Evolutionary conservation across 2,329 filamentous ascomycete genomes (phyloP).

Genomic region (Penicillium expansum): DNA sequence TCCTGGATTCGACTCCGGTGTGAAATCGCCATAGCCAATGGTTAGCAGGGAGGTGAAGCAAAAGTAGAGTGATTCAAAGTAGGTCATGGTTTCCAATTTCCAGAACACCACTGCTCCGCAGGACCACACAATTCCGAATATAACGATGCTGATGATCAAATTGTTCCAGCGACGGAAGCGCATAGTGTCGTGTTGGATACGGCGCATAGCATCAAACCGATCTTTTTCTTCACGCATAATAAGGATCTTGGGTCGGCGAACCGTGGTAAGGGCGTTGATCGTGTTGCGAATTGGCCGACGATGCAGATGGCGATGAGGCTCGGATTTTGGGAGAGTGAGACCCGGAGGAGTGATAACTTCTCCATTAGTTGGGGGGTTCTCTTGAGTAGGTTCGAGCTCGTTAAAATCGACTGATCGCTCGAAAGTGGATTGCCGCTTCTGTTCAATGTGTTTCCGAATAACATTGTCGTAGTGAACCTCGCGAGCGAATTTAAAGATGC

Average conservation of each 20-base stretch:
- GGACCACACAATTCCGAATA: conserved; percentile 75
- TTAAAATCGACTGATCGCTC: conserved; percentile 51
- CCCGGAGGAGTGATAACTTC: neutral
- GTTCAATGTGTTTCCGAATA: conserved; percentile 57
- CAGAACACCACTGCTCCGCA: conserved; percentile 76
- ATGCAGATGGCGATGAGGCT: conserved; percentile 1
- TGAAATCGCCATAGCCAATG: conserved; percentile 80
- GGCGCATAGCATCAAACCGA: conserved; percentile 78
- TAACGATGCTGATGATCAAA: conserved; percentile 63
- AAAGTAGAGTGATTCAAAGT: conserved; percentile 83
- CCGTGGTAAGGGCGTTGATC: conserved; percentile 22
- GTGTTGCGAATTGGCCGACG: conserved; percentile 22
- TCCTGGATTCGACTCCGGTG: conserved; percentile 72
- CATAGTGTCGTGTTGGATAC: conserved; percentile 66
- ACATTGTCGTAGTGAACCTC: conserved; percentile 63
- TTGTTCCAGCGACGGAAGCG: conserved; percentile 71
- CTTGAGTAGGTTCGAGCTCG: conserved; percentile 26
- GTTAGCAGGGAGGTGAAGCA: conserved; percentile 79
- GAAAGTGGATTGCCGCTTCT: conserved; percentile 54
- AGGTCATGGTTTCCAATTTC: conserved; percentile 57
- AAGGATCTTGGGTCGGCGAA: conserved; percentile 47
- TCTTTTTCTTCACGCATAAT: conserved; percentile 63
- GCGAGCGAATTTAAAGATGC: conserved; percentile 65
- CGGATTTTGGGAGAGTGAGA: conserved; percentile 8
- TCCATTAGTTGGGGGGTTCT: neutral